Percentiles rank a stretch among this genome's conserved stretches.
phyloP scores from a whole-genome alignment of 129 eudicot species.

The Daucus carota region DNA sequence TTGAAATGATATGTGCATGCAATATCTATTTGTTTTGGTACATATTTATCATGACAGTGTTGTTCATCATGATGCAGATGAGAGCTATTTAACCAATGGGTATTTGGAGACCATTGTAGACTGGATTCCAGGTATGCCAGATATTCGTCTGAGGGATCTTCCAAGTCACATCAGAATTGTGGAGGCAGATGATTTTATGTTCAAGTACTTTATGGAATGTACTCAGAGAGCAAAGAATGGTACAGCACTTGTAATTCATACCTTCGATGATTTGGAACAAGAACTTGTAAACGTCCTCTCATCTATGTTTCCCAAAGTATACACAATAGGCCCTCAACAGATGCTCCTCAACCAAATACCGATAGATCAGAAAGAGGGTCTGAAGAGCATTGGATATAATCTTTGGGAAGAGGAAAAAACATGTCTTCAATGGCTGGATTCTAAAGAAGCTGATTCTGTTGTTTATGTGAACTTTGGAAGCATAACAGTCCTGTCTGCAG shows the following conservation, averaged over 20 bases:
- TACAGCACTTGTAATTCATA: conserved; percentile 10
- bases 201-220: conserved; percentile 1
- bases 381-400: too few species aligned
- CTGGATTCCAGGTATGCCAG: conserved; percentile 19
- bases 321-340: background rate
- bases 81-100: conserved; percentile 16
- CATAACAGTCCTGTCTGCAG: too few species aligned
- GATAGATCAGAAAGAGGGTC: too few species aligned
- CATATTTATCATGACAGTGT: background rate
- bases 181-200: background rate
- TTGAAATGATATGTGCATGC: too few species aligned
- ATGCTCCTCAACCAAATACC: background rate
- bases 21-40: too few species aligned
- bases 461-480: too few species aligned
- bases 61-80: conserved; percentile 5
- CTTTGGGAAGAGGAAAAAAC: too few species aligned
- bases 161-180: conserved; percentile 11
- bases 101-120: conserved; percentile 13
- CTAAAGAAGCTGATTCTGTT: too few species aligned
- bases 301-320: conserved; percentile 8
- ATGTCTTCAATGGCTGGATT: too few species aligned
- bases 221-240: background rate
- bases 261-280: conserved; percentile 16
- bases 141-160: conserved; percentile 12
- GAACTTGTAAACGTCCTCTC: conserved; percentile 4